Conservation (phyloP, 305 asterid genomes). For the Fraxinus latifolia region DNA sequence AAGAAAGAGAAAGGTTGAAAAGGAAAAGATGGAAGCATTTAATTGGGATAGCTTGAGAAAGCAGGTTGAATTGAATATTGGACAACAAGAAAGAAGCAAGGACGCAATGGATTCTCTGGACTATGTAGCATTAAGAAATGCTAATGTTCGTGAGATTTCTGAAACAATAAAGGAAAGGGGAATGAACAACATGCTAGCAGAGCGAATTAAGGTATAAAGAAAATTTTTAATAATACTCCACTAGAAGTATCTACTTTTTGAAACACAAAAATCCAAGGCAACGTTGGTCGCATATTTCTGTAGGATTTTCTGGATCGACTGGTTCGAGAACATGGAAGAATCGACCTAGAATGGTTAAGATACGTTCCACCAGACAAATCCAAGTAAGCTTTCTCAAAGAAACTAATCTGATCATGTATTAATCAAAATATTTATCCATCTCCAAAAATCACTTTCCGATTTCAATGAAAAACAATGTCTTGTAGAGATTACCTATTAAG, state of each 20-base stretch:
- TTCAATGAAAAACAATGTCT: slow-evolving; percentile 19
- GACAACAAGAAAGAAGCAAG: slow-evolving; percentile 40
- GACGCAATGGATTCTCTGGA: slow-evolving; percentile 74
- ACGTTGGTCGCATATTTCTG: slow-evolving; percentile 31
- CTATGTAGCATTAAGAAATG: slow-evolving; percentile 67
- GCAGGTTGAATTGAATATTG: slow-evolving; percentile 23
- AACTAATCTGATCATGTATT: slow-evolving; percentile 15
- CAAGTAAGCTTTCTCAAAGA: slow-evolving; percentile 48
- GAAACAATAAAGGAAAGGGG: slow-evolving; percentile 86
- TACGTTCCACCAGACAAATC: slow-evolving; percentile 67
- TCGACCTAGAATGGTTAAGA: slow-evolving; percentile 90
- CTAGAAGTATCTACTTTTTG: neutral
- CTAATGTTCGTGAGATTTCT: slow-evolving; percentile 68
- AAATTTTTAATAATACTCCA: neutral
- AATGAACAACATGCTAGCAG: slow-evolving; percentile 92
- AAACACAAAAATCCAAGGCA: slow-evolving; percentile 5
- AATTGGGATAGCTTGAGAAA: slow-evolving; percentile 52
- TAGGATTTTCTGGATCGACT: slow-evolving; percentile 82
- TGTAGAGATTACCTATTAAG: slow-evolving; percentile 86
- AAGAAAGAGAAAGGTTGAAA: slow-evolving; percentile 35
- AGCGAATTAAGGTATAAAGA: slow-evolving; percentile 69
- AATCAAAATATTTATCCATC: neutral
- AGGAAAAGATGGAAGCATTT: slow-evolving; percentile 24
- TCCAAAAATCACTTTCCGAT: slow-evolving; percentile 5
- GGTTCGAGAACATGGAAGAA: slow-evolving; percentile 70